These are phyloP conservation scores for Diversispora eburnea DNA, from an alignment of 192 early-diverging fungal genomes.

Conservation along the genomic window DNA sequence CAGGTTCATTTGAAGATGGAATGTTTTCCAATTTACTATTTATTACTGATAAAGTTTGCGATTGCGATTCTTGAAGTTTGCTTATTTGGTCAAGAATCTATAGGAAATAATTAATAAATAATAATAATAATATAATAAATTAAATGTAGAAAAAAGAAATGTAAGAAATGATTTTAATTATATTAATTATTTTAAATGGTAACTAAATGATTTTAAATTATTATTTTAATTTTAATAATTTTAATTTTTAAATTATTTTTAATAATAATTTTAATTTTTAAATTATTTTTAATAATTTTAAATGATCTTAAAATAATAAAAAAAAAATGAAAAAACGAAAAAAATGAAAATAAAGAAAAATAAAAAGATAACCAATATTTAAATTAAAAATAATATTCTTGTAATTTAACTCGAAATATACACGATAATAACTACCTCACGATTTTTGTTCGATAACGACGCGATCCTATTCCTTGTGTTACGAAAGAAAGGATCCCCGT, in stretches of 20 bases:
- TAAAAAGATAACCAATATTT: neutral
- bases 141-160: neutral
- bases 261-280: too few relatives aligned
- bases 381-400: neutral
- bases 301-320: too few relatives aligned
- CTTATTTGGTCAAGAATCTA: slow-evolving; percentile 31
- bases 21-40: slow-evolving; percentile 26
- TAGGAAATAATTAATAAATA: neutral
- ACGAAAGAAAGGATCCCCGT: slow-evolving; percentile 13
- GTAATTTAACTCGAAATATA: neutral
- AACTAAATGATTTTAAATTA: neutral
- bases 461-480: slow-evolving; percentile 21
- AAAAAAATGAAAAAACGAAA: too few relatives aligned
- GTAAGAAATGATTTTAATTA: neutral
- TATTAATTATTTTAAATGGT: neutral
- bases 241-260: too few relatives aligned
- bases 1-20: slow-evolving; percentile 1
- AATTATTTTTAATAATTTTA: too few relatives aligned
- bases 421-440: slow-evolving; percentile 23
- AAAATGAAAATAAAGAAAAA: neutral
- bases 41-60: slow-evolving; percentile 26
- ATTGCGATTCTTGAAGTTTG: slow-evolving; percentile 23
- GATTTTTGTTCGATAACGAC: slow-evolving; percentile 24
- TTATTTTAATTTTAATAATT: too few relatives aligned
- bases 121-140: neutral